These are phyloP conservation scores for Pleochaeta shiraiana DNA, from an alignment of 2,329 filamentous ascomycete genomes.

Conservation along the genomic window DNA sequence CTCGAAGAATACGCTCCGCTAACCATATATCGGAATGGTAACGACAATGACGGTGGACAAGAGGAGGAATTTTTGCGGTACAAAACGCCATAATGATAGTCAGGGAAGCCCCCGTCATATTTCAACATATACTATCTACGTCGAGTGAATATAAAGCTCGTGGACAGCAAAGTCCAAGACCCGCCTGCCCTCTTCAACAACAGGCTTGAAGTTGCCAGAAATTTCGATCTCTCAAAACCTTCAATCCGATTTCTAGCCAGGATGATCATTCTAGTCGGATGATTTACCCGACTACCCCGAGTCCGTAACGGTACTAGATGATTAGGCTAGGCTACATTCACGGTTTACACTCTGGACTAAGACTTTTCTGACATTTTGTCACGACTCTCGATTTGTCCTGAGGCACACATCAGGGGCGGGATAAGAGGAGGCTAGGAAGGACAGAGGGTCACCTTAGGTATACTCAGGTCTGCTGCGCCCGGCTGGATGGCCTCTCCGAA, in stretches of 20 bases:
- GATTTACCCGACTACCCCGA: background rate
- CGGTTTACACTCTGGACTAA: background rate
- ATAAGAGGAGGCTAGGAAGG: background rate
- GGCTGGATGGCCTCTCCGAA: background rate
- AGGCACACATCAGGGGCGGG: background rate
- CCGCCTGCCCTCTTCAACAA: background rate
- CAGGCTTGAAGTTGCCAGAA: background rate
- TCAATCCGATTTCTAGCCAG: background rate
- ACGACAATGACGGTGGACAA: background rate
- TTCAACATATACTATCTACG: too few relatives aligned
- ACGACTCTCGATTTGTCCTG: background rate
- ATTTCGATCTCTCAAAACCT: background rate
- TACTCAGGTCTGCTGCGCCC: background rate
- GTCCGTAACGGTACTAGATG: background rate
- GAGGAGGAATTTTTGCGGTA: background rate
- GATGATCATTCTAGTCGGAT: background rate
- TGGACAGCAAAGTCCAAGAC: too few relatives aligned
- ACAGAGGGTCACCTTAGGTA: background rate
- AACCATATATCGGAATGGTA: background rate
- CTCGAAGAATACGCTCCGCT: background rate
- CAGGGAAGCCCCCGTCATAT: background rate
- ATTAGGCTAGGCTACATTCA: background rate
- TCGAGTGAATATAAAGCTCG: too few relatives aligned
- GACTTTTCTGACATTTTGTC: background rate
- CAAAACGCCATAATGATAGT: background rate